Conservation (phyloP, 371 early-diverging fungal genomes). For the Umbelopsis sp. region DNA sequence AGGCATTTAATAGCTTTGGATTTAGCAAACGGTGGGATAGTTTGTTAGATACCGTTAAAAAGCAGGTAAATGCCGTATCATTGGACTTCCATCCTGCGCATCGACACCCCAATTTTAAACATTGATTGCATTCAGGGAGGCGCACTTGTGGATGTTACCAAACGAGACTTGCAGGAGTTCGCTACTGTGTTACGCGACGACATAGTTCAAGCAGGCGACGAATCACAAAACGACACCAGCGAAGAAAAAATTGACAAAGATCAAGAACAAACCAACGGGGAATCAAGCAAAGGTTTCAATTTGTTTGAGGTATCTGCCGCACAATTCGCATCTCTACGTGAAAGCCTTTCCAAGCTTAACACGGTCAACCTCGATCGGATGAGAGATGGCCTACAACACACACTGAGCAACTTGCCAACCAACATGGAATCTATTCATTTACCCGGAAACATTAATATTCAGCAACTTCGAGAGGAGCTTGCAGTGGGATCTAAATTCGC, state of each 20-base stretch:
- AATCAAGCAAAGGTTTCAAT: conserved; percentile 2
- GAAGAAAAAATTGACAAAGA: conserved; percentile 19
- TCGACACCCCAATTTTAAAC: neutral
- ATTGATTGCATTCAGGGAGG: conserved; percentile 33
- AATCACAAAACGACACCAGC: conserved; percentile 22
- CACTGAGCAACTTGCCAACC: conserved; percentile 31
- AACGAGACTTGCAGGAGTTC: conserved; percentile 50
- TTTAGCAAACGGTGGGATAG: conserved; percentile 44
- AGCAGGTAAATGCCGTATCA: conserved; percentile 35
- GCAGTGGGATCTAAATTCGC: conserved; percentile 51
- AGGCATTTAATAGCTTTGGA: conserved; percentile 48
- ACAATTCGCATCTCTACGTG: conserved; percentile 25
- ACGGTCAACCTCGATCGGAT: conserved; percentile 30
- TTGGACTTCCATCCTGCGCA: neutral
- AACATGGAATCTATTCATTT: conserved; percentile 36
- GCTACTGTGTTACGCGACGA: conserved; percentile 49
- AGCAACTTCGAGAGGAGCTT: conserved; percentile 41
- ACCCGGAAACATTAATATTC: conserved; percentile 49
- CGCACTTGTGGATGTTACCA: conserved; percentile 50
- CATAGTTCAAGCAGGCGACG: conserved; percentile 30
- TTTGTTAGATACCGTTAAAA: conserved; percentile 47
- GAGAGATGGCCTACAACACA: conserved; percentile 29
- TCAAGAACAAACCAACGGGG: neutral
- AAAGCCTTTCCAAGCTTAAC: conserved; percentile 36
- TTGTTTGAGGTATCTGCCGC: conserved; percentile 12